A percentile compares a stretch with the other conserved stretches of the same genome.
phyloP scores from a whole-genome alignment of 2,329 filamentous ascomycete genomes.

The Claviceps sorghi region DNA sequence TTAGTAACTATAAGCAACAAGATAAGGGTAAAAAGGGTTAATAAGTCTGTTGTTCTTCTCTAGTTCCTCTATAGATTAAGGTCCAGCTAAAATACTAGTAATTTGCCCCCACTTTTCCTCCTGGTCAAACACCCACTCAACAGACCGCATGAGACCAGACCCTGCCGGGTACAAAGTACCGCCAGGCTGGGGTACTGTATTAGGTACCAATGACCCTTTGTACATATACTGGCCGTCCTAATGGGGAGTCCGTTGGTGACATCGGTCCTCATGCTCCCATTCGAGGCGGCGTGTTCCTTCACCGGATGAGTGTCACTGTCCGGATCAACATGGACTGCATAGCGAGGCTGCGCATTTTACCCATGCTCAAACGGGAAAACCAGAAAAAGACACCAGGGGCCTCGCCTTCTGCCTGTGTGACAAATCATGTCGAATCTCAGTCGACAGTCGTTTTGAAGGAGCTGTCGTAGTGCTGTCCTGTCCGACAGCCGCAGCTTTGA shows the following conservation, averaged over 20 bases:
- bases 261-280: not conserved
- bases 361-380: too few species aligned
- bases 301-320: too few species aligned
- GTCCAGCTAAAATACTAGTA: too few species aligned
- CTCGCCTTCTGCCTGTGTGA: not conserved
- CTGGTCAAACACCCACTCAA: too few species aligned
- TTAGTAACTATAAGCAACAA: too few species aligned
- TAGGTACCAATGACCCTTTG: too few species aligned
- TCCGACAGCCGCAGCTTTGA: not conserved
- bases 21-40: too few species aligned
- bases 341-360: not conserved
- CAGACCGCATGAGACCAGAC: not conserved
- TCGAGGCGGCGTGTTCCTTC: not conserved
- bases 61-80: too few species aligned
- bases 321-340: not conserved
- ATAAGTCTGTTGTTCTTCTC: too few species aligned
- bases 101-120: too few species aligned
- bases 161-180: not conserved
- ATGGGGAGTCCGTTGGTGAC: too few species aligned
- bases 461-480: not conserved
- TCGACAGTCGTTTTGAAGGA: not conserved
- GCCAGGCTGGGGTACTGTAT: not conserved
- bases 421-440: not conserved
- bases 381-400: not conserved
- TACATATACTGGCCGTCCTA: too few species aligned